These are phyloP conservation scores for Ganoderma sinense DNA, from an alignment of 1,284 basidiomycete species.

Conservation along the genomic window DNA sequence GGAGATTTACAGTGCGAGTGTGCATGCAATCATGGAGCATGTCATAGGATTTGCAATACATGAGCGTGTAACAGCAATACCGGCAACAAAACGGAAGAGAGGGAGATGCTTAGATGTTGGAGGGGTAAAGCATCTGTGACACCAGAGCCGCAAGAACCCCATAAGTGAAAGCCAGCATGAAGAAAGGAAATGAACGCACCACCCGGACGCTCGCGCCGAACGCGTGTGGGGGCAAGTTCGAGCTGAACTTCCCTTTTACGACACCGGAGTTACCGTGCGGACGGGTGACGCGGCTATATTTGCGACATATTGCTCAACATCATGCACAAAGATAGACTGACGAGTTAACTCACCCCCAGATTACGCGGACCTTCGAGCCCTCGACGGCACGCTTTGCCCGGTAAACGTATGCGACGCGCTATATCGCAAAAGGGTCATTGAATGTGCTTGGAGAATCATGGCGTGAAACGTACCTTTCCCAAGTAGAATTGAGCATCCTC, in stretches of 20 bases:
- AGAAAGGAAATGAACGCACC: conserved; percentile 60
- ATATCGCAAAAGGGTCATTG: conserved; percentile 15
- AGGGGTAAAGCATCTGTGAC: conserved; percentile 60
- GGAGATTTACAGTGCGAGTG: conserved; percentile 23
- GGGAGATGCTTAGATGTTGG: conserved; percentile 51
- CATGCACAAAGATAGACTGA: background rate
- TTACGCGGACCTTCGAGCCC: conserved; percentile 93
- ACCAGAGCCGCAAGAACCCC: background rate
- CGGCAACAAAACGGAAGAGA: conserved; percentile 30
- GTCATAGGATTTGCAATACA: conserved; percentile 57
- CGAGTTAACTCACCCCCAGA: conserved; percentile 85
- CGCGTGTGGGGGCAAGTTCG: conserved; percentile 95
- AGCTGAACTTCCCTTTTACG: conserved; percentile 97
- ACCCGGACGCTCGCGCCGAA: conserved; percentile 96
- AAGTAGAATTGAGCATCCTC: conserved; percentile 85
- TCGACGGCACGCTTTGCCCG: conserved; percentile 92
- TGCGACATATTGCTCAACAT: background rate
- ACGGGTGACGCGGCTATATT: conserved; percentile 83
- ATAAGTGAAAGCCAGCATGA: background rate
- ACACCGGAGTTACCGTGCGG: conserved; percentile 96
- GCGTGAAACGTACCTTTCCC: conserved; percentile 83
- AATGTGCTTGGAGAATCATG: background rate
- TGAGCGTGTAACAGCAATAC: conserved; percentile 48
- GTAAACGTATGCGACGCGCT: conserved; percentile 99
- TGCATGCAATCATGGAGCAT: conserved; percentile 40